These are phyloP conservation scores for Kwoniella dejecticola DNA, from an alignment of 768 basidiomycete species.

Conservation along the genomic window DNA sequence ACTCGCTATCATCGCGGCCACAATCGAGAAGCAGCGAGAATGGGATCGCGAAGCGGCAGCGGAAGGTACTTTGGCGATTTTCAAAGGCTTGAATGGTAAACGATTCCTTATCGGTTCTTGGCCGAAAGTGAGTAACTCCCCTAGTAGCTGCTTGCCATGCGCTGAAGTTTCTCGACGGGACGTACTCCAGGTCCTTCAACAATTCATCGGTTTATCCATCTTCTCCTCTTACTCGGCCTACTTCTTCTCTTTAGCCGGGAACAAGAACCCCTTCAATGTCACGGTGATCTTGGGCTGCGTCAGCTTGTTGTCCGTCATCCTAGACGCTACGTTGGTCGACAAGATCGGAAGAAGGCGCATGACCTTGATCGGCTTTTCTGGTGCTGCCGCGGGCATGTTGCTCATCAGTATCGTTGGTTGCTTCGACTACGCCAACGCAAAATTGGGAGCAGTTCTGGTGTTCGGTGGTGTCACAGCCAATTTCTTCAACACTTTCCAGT, in stretches of 20 bases:
- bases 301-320: slow-evolving; percentile 12
- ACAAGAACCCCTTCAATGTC: slow-evolving; percentile 22
- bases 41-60: slow-evolving; percentile 9
- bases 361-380: slow-evolving; percentile 29
- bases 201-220: slow-evolving; percentile 33
- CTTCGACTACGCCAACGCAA: slow-evolving; percentile 15
- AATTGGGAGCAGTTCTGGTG: slow-evolving; percentile 15
- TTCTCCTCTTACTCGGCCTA: slow-evolving; percentile 30
- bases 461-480: slow-evolving; percentile 22
- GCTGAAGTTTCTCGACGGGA: neutral
- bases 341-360: slow-evolving; percentile 29
- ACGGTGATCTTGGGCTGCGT: slow-evolving; percentile 17
- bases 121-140: slow-evolving; percentile 29
- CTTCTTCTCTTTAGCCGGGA: slow-evolving; percentile 30
- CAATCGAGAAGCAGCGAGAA: slow-evolving; percentile 26
- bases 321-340: slow-evolving; percentile 22
- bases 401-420: slow-evolving; percentile 18
- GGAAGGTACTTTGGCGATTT: slow-evolving; percentile 21
- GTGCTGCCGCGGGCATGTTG: slow-evolving; percentile 18
- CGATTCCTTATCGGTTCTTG: slow-evolving; percentile 38
- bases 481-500: slow-evolving; percentile 32
- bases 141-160: neutral
- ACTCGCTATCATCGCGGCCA: slow-evolving; percentile 27
- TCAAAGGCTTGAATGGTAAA: slow-evolving; percentile 35
- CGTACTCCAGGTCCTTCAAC: slow-evolving; percentile 24